Percentiles rank a stretch among this genome's conserved stretches.
These are phyloP conservation scores for Diddensiella caesifluorescens DNA, from an alignment of 805 yeast genomes.

Conservation along the genomic window DNA sequence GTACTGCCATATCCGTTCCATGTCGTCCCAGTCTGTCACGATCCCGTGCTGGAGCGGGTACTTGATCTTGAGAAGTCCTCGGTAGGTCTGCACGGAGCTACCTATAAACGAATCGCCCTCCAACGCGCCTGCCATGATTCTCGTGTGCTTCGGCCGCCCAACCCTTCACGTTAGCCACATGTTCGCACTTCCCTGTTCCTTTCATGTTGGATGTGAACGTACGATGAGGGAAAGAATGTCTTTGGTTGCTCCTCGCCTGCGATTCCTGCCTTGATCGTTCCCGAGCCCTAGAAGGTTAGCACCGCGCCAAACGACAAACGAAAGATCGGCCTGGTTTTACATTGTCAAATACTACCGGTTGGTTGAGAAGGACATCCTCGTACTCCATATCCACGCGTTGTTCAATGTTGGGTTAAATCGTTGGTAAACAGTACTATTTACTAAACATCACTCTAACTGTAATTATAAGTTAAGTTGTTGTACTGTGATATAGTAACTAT, in stretches of 20 bases:
- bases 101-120: constrained; percentile 73
- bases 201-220: constrained; percentile 18
- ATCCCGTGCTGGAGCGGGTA: constrained; percentile 80
- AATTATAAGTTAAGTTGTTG: no score
- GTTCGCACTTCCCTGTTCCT: not conserved
- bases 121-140: constrained; percentile 70
- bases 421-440: no score
- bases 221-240: constrained; percentile 53
- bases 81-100: constrained; percentile 59
- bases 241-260: constrained; percentile 88
- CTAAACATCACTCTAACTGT: no score
- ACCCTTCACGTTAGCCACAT: constrained; percentile 31
- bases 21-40: constrained; percentile 76
- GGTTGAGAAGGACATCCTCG: constrained; percentile 46
- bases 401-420: no score
- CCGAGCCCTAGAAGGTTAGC: constrained; percentile 55
- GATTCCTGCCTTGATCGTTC: constrained; percentile 80
- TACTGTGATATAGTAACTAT: no score
- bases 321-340: constrained; percentile 28
- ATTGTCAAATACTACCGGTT: constrained; percentile 72
- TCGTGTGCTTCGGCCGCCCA: constrained; percentile 80
- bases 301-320: not conserved
- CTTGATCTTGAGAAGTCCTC: constrained; percentile 68
- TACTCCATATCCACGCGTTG: constrained; percentile 21
- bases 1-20: constrained; percentile 77